Percentiles rank a stretch among this genome's conserved stretches.
Conservation (phyloP, 2,329 filamentous ascomycete genomes). For the Pseudogymnoascus sp. region DNA sequence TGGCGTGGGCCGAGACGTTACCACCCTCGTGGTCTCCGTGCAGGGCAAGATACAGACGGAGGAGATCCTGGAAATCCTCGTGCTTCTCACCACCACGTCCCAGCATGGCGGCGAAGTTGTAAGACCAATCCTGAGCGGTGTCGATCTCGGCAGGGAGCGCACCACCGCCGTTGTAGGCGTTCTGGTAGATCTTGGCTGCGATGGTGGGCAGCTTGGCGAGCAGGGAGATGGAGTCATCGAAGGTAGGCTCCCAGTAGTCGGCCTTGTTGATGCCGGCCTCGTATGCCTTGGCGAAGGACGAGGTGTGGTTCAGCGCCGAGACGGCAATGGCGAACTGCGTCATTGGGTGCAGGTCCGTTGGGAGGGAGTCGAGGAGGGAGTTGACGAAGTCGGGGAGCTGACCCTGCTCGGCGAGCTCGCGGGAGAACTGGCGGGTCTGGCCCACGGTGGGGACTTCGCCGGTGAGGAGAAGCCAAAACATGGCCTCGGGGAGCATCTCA, state of each 20-base stretch:
- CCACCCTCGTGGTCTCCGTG: constrained; percentile 98
- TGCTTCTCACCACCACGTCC: constrained; percentile 83
- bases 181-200: constrained; percentile 96
- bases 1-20: constrained; percentile 92
- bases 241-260: constrained; percentile 98
- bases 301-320: constrained; percentile 90
- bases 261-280: constrained; percentile 86
- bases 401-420: constrained; percentile 80
- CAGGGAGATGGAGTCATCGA: constrained; percentile 88
- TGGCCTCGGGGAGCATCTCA: constrained; percentile 96
- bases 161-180: constrained; percentile 68
- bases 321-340: constrained; percentile 95
- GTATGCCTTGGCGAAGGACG: constrained; percentile 87
- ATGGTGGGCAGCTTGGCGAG: constrained; percentile 95
- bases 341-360: constrained; percentile 90
- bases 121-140: constrained; percentile 85
- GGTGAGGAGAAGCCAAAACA: constrained; percentile 98
- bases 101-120: constrained; percentile 96
- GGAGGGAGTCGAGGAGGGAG: constrained; percentile 84
- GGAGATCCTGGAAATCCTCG: constrained; percentile 89
- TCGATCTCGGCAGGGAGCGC: constrained; percentile 71
- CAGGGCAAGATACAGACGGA: constrained; percentile 88
- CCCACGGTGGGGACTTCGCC: constrained; percentile 77
- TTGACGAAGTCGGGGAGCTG: constrained; percentile 74
- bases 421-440: constrained; percentile 76